phyloP scores from a whole-genome alignment of 2,329 filamentous ascomycete genomes.

The Blastomyces parvus region DNA sequence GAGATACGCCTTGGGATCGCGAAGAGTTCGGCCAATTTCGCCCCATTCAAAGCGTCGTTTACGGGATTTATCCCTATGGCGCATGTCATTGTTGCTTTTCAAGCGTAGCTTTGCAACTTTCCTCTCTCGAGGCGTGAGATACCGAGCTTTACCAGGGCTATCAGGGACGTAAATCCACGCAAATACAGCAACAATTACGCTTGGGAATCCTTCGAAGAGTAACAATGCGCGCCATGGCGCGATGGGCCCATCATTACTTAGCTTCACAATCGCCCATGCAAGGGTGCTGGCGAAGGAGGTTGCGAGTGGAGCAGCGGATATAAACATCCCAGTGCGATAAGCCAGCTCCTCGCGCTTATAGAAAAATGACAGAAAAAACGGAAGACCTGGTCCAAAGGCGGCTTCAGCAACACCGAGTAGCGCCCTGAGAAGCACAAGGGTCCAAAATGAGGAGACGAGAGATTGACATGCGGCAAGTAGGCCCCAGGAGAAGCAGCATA shows the following conservation, averaged over 20 bases:
- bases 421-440: constrained; percentile 39
- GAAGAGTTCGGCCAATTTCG: constrained; percentile 51
- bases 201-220: constrained; percentile 75
- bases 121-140: constrained; percentile 54
- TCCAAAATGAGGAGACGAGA: constrained; percentile 53
- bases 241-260: constrained; percentile 57
- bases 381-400: constrained; percentile 54
- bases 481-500: constrained; percentile 67
- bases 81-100: constrained; percentile 39
- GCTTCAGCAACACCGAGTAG: constrained; percentile 50
- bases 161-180: constrained; percentile 72
- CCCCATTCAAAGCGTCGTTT: constrained; percentile 40
- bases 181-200: constrained; percentile 61
- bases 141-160: constrained; percentile 55
- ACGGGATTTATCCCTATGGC: constrained; percentile 24
- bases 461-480: constrained; percentile 65
- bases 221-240: constrained; percentile 81
- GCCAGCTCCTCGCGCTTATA: constrained; percentile 63
- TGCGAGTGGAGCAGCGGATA: constrained; percentile 59
- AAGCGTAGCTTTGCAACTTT: constrained; percentile 63
- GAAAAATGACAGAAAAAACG: constrained; percentile 57
- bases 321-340: constrained; percentile 74
- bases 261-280: constrained; percentile 63
- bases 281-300: constrained; percentile 65
- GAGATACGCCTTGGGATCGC: constrained; percentile 62